phyloP scores from a whole-genome alignment of 257 asterid genomes.

The Anisodus acutangulus region DNA sequence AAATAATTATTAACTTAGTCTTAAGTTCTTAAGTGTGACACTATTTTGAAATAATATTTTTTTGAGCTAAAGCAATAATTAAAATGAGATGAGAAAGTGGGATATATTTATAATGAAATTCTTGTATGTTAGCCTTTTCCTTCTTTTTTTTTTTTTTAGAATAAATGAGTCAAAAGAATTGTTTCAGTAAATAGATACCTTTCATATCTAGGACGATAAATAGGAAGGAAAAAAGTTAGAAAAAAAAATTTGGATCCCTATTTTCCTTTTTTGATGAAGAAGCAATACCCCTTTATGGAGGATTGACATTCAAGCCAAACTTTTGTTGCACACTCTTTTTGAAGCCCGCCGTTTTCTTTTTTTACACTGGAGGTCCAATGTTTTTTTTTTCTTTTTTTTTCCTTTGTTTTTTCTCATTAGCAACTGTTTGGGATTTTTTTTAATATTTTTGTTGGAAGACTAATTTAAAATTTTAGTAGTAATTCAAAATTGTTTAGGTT shows the following conservation, averaged over 20 bases:
- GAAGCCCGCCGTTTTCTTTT: neutral
- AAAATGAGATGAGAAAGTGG: no score
- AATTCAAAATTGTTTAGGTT: no score
- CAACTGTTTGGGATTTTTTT: neutral
- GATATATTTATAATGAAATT: neutral
- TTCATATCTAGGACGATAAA: neutral
- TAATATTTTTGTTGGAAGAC: no score
- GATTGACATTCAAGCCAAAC: slow-evolving; percentile 26
- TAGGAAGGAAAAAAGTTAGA: neutral
- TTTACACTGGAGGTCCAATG: neutral
- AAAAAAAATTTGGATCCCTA: neutral
- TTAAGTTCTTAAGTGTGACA: no score
- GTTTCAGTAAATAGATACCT: neutral
- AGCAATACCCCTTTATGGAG: neutral
- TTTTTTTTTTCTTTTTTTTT: neutral
- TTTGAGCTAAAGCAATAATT: no score
- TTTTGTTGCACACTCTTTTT: neutral
- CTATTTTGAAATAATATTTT: no score
- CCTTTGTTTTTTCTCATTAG: neutral
- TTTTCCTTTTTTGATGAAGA: neutral
- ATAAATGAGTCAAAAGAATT: neutral
- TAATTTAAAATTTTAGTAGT: no score
- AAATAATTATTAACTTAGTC: no score
- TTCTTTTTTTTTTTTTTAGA: neutral
- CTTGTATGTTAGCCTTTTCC: neutral